Base-by-base conservation (phyloP, 1,139 yeast genomes). In the Zygoascus hellenicus region DNA sequence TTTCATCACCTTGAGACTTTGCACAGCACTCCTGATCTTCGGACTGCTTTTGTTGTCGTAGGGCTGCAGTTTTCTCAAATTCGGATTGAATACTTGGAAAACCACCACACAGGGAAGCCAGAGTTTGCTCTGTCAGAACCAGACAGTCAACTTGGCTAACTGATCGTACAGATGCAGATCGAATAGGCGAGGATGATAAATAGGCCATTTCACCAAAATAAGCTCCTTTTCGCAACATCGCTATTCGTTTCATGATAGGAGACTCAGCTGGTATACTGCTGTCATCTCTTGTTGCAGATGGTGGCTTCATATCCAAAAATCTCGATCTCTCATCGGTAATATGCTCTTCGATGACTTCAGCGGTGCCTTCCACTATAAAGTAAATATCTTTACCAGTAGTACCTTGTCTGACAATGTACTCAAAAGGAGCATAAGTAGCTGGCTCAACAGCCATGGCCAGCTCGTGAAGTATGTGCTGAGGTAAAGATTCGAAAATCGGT, bases 151-250 rank as follows among this genome's bases (percentile, higher is more conserved):
- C 77, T 19, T 75, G 71, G 1, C 81, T 69, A 9, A 81, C 75
- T 0, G 87, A 72, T 47, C 89, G 68, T 31, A 83, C 77, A 45
- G 78, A 76, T 0, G 89, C 89, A 38, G 81, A 74, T 52, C 90
- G 65, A 32, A 60, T 62, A 10, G 72, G 66, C 19, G 82, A 63
- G 30, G 75, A 71, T 3, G 78, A 70, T 37, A 83, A 64, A 57
- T 83, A 83, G 0, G 87, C 77, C 80, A 83, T 79, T 61, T 83
- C 92, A 22, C 94, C 94, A 65, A 84, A 82, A 62, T 81, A 83
- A 38, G 80, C 74, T 9, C 86, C 88, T 9, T 77, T 65, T 2
- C 77, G 74, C 35, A 83, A 66, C 50, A 85, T 72, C 1, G 86
- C 89, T 7, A 40, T 26, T 7, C 34, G 43, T 26, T 38, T 38